These are phyloP conservation scores for Mrakia hoshinonis DNA, from an alignment of 768 basidiomycete genomes.

Conservation along the genomic window DNA sequence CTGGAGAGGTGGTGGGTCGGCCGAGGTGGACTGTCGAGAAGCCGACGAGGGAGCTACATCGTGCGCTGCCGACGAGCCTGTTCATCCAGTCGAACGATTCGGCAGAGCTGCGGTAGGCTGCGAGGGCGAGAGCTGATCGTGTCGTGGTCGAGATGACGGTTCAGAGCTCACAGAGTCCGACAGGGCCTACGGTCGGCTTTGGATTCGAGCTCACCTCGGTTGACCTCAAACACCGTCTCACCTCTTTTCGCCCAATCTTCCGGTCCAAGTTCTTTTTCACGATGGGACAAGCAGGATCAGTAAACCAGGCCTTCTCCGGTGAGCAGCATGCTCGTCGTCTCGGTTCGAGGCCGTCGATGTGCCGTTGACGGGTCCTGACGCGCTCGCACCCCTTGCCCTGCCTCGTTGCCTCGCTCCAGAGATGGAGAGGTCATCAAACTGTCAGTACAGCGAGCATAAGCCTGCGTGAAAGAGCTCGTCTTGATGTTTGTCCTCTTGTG, in stretches of 20 bases:
- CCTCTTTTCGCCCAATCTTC: neutral
- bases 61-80: neutral
- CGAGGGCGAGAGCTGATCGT: neutral
- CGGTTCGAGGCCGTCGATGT: neutral
- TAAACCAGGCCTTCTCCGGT: slow-evolving; percentile 31
- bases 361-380: neutral
- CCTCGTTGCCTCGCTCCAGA: slow-evolving; percentile 49
- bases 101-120: too few relatives aligned
- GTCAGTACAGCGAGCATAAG: too few relatives aligned
- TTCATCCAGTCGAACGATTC: neutral
- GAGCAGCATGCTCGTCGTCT: neutral
- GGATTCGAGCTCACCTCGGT: neutral
- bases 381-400: slow-evolving; percentile 41
- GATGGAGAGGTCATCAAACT: slow-evolving; percentile 95
- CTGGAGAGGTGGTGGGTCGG: neutral
- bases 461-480: too few relatives aligned
- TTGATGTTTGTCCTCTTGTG: too few relatives aligned
- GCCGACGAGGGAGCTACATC: neutral
- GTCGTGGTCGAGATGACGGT: neutral
- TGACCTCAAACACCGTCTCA: neutral
- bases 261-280: slow-evolving; percentile 17
- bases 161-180: neutral
- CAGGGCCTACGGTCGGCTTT: neutral
- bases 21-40: neutral
- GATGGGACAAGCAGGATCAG: slow-evolving; percentile 50